Base-by-base conservation (phyloP, 1,284 basidiomycete species). In the Porodaedalea pini region DNA sequence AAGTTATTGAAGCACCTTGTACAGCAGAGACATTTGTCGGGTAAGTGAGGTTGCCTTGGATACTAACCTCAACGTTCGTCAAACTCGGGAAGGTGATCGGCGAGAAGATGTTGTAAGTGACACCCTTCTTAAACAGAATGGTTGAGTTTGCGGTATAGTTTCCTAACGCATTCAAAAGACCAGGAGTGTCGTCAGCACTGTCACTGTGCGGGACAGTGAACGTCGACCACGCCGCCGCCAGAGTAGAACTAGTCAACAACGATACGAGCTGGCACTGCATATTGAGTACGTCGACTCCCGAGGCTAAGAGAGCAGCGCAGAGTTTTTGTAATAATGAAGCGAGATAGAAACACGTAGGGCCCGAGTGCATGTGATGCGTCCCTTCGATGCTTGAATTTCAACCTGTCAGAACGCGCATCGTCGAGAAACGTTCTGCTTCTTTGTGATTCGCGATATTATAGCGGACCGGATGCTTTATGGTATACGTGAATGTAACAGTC, bases 1-100 rank as follows among this genome's bases (percentile, higher is more conserved):
- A 37, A 17, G n/a, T 39, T 7, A 15, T 27, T 21, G 11, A 62
- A 71, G 31, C 45, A 80, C 80, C 72, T 73, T 85, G 83, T 32
- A 83, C 72, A 4, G 75, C 72, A n/a, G 77, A 56, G 56, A 85
- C 78, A 69, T 80, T 75, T 5, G 66, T 69, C 0, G 82, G 80
- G 61, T 81, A 82, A 3, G 77, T 79, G 57, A 83, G 59, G 58
- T 85, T 85, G 1, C 83, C 83, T 59, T 84, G 77, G 56, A 85
- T 75, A 17, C 69, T 68, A 23, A 85, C 70, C 60, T 82, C 80
- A 19, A 84, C 81, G 62, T 83, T 84, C 45, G 72, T 78, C 54
- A 85, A 66, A 0, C 62, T 66, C 0, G 81, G 79, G 58, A 85
- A 85, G 56, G 72, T 77, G 67, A 85, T 73, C 1, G 82, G 78